These are phyloP conservation scores for Microsporum audouinii DNA, from an alignment of 2,329 filamentous ascomycete genomes.

Conservation along the genomic window DNA sequence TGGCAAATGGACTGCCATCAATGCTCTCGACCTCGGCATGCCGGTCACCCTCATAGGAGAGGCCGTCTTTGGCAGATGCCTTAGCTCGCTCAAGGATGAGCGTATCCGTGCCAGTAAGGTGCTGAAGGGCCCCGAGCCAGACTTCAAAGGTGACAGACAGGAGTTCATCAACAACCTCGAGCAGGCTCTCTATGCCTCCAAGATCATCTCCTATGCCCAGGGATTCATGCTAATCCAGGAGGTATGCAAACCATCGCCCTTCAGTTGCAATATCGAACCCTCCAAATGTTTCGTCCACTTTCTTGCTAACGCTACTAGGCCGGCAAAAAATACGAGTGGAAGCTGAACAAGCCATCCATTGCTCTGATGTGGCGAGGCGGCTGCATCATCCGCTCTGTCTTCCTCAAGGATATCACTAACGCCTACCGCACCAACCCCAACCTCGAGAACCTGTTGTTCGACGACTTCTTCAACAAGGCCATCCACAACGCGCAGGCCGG, in stretches of 20 bases:
- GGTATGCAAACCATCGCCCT: constrained; percentile 42
- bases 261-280: background rate
- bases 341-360: constrained; percentile 99
- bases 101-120: constrained; percentile 68
- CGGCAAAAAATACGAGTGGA: constrained; percentile 92
- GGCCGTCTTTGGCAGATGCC: constrained; percentile 86
- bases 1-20: constrained; percentile 99
- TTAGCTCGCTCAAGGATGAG: constrained; percentile 90
- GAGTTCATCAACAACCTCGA: constrained; percentile 94
- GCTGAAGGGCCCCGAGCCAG: constrained; percentile 64
- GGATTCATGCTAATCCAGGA: constrained; percentile 99
- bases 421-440: constrained; percentile 91
- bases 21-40: constrained; percentile 96
- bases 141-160: constrained; percentile 81
- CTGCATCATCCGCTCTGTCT: constrained; percentile 99
- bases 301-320: constrained; percentile 45
- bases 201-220: constrained; percentile 99
- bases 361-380: constrained; percentile 99
- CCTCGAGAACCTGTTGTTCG: constrained; percentile 95
- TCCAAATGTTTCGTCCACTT: constrained; percentile 11
- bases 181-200: constrained; percentile 97
- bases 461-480: constrained; percentile 99
- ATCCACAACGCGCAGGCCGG: constrained; percentile 92
- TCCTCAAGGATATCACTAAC: constrained; percentile 98
- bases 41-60: constrained; percentile 97